Evolutionary conservation across 2,329 filamentous ascomycete genomes (phyloP).

Genomic region (Calycina marina): DNA sequence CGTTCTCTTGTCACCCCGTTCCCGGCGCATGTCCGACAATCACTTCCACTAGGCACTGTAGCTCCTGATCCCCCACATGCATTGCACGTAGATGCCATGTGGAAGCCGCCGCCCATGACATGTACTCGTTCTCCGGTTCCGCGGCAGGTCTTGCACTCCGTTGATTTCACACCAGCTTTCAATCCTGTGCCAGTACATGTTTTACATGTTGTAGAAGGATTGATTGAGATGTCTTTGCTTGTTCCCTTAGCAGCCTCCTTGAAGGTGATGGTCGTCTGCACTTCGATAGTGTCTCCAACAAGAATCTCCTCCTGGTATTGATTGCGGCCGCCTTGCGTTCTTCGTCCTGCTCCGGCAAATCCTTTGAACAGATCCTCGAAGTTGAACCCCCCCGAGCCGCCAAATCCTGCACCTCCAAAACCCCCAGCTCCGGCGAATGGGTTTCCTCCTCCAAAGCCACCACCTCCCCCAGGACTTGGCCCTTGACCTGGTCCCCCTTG

Average conservation of each 20-base stretch:
- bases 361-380: slow-evolving; percentile 93
- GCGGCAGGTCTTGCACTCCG: slow-evolving; percentile 64
- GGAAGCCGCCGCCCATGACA: slow-evolving; percentile 84
- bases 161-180: slow-evolving; percentile 63
- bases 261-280: slow-evolving; percentile 85
- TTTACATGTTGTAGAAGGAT: slow-evolving; percentile 65
- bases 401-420: slow-evolving; percentile 47
- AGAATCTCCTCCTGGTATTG: slow-evolving; percentile 60
- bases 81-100: slow-evolving; percentile 83
- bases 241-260: slow-evolving; percentile 91
- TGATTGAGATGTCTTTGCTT: slow-evolving; percentile 75
- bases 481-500: slow-evolving; percentile 50
- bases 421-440: slow-evolving; percentile 39
- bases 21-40: slow-evolving; percentile 68
- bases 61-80: slow-evolving; percentile 68
- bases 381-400: slow-evolving; percentile 75
- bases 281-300: slow-evolving; percentile 92
- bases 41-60: slow-evolving; percentile 61
- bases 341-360: slow-evolving; percentile 39
- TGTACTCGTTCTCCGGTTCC: slow-evolving; percentile 80
- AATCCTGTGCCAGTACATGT: slow-evolving; percentile 75
- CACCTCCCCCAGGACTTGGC: slow-evolving; percentile 29
- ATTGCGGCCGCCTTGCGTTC: slow-evolving; percentile 31
- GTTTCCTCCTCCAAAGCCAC: slow-evolving; percentile 48
- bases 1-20: slow-evolving; percentile 73